Evolutionary conservation across 352 stramenopile species (phyloP), one percentile per base, ranked within the genome.

Genomic region (Phytophthora ohioensis): DNA sequence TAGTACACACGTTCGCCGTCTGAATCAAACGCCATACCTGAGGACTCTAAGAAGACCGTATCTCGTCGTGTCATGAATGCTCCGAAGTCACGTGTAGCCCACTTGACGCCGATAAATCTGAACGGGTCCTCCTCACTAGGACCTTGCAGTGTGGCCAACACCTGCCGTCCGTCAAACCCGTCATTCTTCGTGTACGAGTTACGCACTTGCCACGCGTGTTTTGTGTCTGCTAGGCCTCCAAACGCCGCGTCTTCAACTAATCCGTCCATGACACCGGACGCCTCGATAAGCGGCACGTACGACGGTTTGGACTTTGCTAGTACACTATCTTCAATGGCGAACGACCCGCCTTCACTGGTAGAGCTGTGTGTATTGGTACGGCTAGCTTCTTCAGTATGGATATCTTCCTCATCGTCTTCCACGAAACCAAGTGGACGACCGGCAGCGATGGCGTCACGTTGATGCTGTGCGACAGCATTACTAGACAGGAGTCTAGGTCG

Each of bases 401-500:
- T 41, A 10, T 72, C 55, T 12, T 69, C 67, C 2, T 76, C 69
- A 21, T 56, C 49, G 56, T 72, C 69, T 3, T 57, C 35, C 3
- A 60, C 68, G 56, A 76, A 69, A 15, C 63, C 63, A 21, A 69
- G 55, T 4, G 63, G 69, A 0, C 63, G 49, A 4, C 69, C 69
- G 4, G 69, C 69, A 5, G 69, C 69, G 2, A 76, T 76, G 49
- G 69, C 70, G 31, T 81, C 61, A 11, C 67, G 66, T 27, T 79
- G 54, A 21, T 81, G 74, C 54, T 76, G 76, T 51, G 82, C 77
- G 8, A 74, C 52, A 30, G 76, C 68, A 36, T 78, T 84, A 45
- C 76, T 78, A 42, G 77, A 84, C 42, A 84, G 52, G 60, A 84
- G 49, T 53, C 77, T 67, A n/a, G 77, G 77, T 8, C 77, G 74